Percentiles rank a stretch among this genome's conserved stretches.
Conservation (phyloP, 805 yeast genomes). For the Ascoidea asiatica region DNA sequence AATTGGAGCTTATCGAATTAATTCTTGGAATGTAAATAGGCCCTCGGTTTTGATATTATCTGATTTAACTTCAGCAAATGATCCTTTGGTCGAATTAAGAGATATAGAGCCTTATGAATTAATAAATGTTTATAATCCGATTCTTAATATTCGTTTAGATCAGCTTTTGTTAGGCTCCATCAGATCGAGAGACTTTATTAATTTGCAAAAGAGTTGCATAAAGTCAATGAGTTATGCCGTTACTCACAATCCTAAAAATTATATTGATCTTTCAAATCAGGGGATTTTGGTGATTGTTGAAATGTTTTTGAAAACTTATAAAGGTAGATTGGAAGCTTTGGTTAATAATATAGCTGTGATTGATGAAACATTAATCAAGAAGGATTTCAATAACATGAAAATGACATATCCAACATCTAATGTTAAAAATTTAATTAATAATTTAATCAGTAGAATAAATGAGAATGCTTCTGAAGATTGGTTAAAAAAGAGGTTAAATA, state of each 20-base stretch:
- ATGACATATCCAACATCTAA: background rate
- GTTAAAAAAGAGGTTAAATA: background rate
- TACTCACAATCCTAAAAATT: too few relatives aligned
- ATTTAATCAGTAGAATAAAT: background rate
- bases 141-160: too few relatives aligned
- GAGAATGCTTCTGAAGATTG: background rate
- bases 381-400: background rate
- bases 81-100: too few relatives aligned
- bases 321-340: background rate
- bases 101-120: too few relatives aligned
- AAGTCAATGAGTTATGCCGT: too few relatives aligned
- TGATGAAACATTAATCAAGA: background rate
- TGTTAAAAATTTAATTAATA: too few relatives aligned
- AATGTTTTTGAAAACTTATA: background rate
- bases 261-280: background rate
- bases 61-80: background rate
- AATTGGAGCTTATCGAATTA: background rate
- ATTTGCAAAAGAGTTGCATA: too few relatives aligned
- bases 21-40: background rate
- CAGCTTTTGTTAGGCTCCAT: too few relatives aligned
- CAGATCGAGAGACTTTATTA: too few relatives aligned
- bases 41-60: background rate
- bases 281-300: background rate
- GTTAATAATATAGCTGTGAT: background rate
- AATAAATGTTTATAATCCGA: too few relatives aligned